Evolutionary conservation across 768 basidiomycete species (phyloP).

Genomic region (Leucosporidium creatinivorum): DNA sequence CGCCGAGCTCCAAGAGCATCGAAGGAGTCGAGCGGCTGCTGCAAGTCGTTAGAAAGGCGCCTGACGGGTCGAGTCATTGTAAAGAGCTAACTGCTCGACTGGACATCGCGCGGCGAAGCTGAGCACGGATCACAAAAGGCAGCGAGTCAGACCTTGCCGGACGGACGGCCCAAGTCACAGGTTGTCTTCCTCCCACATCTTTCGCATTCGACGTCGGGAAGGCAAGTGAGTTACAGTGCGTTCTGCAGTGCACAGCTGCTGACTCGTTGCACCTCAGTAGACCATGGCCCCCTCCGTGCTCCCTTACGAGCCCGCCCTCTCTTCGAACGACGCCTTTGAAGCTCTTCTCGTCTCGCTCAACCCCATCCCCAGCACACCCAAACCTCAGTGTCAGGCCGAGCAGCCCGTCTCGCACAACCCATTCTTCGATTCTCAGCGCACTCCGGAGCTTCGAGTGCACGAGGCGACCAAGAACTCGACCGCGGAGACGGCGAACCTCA

Average conservation of each 20-base stretch:
- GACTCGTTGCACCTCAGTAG: not conserved
- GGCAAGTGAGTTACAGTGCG: too few relatives aligned
- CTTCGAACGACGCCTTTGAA: not conserved
- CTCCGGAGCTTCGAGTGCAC: not conserved
- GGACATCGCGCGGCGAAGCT: too few relatives aligned
- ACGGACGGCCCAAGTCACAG: too few relatives aligned
- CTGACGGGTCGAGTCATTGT: too few relatives aligned
- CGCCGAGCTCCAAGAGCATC: too few relatives aligned
- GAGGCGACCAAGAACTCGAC: not conserved
- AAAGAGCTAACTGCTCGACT: too few relatives aligned
- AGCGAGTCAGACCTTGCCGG: too few relatives aligned
- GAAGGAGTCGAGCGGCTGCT: too few relatives aligned
- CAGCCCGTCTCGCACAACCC: not conserved
- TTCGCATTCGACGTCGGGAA: too few relatives aligned
- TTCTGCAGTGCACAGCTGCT: not conserved
- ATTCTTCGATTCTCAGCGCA: not conserved
- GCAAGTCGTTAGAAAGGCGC: too few relatives aligned
- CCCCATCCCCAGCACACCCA: not conserved
- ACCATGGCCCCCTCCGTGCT: not conserved
- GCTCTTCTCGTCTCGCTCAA: not conserved
- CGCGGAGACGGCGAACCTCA: not conserved
- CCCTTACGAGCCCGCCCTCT: not conserved
- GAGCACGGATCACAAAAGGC: too few relatives aligned
- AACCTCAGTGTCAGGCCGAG: not conserved
- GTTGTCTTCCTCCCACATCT: too few relatives aligned